Conservation (phyloP, 768 basidiomycete genomes). For the Saitozyma podzolica region DNA sequence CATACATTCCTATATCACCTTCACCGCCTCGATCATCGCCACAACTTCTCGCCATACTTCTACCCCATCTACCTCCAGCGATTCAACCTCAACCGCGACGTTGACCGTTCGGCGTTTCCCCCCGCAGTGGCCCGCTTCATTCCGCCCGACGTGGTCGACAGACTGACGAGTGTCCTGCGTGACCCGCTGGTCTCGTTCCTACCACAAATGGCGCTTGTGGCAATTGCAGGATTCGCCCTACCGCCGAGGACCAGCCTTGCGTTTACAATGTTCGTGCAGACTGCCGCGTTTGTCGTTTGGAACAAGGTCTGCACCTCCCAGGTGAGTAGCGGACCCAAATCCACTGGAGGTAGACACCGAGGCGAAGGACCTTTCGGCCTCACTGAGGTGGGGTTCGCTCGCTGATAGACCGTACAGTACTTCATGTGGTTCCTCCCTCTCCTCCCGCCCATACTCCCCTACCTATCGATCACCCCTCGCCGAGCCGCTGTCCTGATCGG, state of each 20-base stretch:
- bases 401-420: slow-evolving; percentile 63
- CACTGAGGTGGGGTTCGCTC: background rate
- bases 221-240: slow-evolving; percentile 73
- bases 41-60: slow-evolving; percentile 98
- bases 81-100: slow-evolving; percentile 53
- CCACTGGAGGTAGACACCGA: slow-evolving; percentile 1
- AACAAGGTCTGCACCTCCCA: slow-evolving; percentile 99
- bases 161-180: slow-evolving; percentile 51
- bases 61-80: slow-evolving; percentile 90
- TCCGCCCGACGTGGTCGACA: background rate
- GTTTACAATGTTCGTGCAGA: slow-evolving; percentile 90
- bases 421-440: slow-evolving; percentile 96
- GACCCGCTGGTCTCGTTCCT: slow-evolving; percentile 77
- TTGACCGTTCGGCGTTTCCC: background rate
- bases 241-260: slow-evolving; percentile 61
- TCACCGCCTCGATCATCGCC: slow-evolving; percentile 87
- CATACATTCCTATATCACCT: slow-evolving; percentile 93
- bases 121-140: background rate
- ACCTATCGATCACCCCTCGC: slow-evolving; percentile 58
- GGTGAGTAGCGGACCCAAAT: slow-evolving; percentile 55
- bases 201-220: slow-evolving; percentile 74
- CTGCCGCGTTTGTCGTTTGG: slow-evolving; percentile 85
- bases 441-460: slow-evolving; percentile 76
- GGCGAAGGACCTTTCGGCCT: background rate
- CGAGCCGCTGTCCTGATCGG: slow-evolving; percentile 56